Evolutionary conservation across 108 stramenopile genomes (phyloP).

Genomic region (Nitzschia sp.): DNA sequence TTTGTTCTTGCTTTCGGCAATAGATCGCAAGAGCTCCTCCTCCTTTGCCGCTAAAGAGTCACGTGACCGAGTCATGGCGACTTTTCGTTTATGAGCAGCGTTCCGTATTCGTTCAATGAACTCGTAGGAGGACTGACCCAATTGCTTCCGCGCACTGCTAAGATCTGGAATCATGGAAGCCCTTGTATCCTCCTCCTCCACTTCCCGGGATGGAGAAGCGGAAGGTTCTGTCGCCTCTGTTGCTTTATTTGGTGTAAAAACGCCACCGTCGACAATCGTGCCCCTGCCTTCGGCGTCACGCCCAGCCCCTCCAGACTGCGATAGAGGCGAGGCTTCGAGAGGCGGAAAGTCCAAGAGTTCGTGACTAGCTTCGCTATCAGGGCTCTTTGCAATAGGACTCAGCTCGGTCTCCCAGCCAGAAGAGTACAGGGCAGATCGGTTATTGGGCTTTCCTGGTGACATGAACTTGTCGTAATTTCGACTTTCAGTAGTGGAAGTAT

Average conservation of each 20-base stretch:
- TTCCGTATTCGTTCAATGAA: constrained; percentile 55
- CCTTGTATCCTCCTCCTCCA: not conserved
- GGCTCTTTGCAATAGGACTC: constrained; percentile 28
- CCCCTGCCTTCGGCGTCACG: not conserved
- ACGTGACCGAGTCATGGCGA: constrained; percentile 43
- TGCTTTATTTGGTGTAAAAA: too few relatives aligned
- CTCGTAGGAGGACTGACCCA: constrained; percentile 42
- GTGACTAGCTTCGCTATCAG: constrained; percentile 19
- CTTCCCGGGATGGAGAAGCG: not conserved
- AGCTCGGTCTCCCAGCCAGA: constrained; percentile 16
- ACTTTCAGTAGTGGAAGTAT: not conserved
- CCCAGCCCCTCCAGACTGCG: not conserved
- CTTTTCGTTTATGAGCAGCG: constrained; percentile 51
- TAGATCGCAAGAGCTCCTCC: constrained; percentile 32
- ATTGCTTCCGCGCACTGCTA: constrained; percentile 23
- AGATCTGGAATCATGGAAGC: constrained; percentile 7
- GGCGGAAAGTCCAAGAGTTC: not conserved
- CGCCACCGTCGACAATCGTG: not conserved
- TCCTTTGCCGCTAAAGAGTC: constrained; percentile 58
- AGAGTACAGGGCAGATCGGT: not conserved
- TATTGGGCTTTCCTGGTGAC: not conserved
- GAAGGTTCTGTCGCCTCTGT: not conserved
- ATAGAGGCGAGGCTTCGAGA: not conserved
- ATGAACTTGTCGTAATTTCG: not conserved
- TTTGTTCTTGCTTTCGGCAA: constrained; percentile 24